Base-by-base conservation (phyloP, 1,284 basidiomycete species). In the Bondarzewia mesenterica region DNA sequence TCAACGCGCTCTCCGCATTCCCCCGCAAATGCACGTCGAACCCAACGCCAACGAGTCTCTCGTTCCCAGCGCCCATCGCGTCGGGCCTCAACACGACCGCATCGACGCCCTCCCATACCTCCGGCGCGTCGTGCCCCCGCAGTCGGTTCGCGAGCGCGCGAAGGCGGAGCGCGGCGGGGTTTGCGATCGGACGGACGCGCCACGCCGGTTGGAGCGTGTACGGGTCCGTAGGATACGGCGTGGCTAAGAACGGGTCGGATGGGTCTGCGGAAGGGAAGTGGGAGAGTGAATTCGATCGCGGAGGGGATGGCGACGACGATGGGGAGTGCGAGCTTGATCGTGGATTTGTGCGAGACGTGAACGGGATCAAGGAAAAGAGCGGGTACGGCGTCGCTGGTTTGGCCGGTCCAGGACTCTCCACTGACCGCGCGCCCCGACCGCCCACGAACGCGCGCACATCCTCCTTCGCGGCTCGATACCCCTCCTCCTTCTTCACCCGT, bases 1-100 rank as follows among this genome's bases (percentile, higher is more conserved):
- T 46, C 27, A 56, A 48, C 27, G 51, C 37, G 26, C 54, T 56
- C 38, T 23, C 18, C 38, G 8, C 21, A 18, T 18, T 18, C 38
- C 27, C 35, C 39, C 35, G 29, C 5, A 20, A 20, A 48, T 14
- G 44, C 44, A 50, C 48, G 23, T 50, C 48, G n/a, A 27, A 50
- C 21, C 21, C 48, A 14, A 46, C 38, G 26, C 37, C 36, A 21
- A 42, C 20, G 15, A 42, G n/a, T 14, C 41, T 7, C 41, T 42
- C 41, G 14, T 18, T 39, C 21, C 38, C 38, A 8, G 12, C n/a
- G n/a, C 38, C 38, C 38, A 39, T 39, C 38, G 38, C 38, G 10
- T 39, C 38, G 8, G 38, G 38, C n/a, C 38, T 12, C 21, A 39
- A 8, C 16, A 39, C 16, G 16, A 39, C 21, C 21, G 14, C 38